Base-by-base conservation (phyloP, 345 rosid genomes). In the Eucalyptus leucophloia region DNA sequence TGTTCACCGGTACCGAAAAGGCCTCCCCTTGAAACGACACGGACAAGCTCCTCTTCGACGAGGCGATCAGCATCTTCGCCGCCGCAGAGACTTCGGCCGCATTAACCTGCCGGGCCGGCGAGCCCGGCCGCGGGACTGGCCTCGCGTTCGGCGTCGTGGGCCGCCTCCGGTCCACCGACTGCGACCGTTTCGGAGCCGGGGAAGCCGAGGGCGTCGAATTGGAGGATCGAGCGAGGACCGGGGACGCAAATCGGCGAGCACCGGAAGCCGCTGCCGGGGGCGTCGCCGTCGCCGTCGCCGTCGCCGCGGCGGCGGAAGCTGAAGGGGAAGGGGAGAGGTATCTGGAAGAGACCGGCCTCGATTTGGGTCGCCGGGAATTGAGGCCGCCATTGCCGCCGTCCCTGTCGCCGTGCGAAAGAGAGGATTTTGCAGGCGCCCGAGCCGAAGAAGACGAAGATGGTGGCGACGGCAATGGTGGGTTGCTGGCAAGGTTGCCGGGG, bases 11-110 rank as follows among this genome's bases (percentile, higher is more conserved):
- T 24, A 98, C 96, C 51, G 98, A 97, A 91, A 95, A 98, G 58
- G 97, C 91, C 88, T 97, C 98, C 1, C 99, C 99, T 94, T 97
- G 99, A 86, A 98, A 98, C 5, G 99, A 98, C 90, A 98, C 99
- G 37, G 99, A 98, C 89, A 98, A 92, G 85, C 98, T 97, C 91
- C 99, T 89, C 1, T 98, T 94, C 50, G 99, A 98, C 89, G 99
- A 98, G 90, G 98, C 95, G 88, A 96, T 94, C 89, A 95, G 89
- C 97, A 97, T 94, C 94, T 93, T 96, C 13, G 95, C 91, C 0
- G 97, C 97, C 50, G 94, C 92, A 3, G 97, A 94, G 87, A 94
- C 90, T 83, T 94, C 95, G 50, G 92, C 86, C 10, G 89, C 89
- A 92, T 92, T 93, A 87, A 89, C 92, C 86, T 89, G 92, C 19